A percentile compares a stretch with the other conserved stretches of the same genome.
Evolutionary conservation across 2,329 filamentous ascomycete genomes (phyloP).

Genomic region (Aspergillus ibericus): DNA sequence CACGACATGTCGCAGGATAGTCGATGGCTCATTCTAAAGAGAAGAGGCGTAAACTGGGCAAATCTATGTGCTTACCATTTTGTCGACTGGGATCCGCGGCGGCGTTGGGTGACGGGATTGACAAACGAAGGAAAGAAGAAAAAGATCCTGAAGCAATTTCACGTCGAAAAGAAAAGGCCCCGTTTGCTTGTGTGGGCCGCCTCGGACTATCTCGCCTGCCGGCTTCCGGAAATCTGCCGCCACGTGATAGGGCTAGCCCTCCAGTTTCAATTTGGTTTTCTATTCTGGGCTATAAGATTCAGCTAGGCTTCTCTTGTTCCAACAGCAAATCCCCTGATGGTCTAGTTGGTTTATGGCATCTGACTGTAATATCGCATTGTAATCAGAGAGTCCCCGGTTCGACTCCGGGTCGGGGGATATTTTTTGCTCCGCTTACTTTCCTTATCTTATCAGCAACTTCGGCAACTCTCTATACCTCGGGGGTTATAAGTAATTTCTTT

Average conservation of each 20-base stretch:
- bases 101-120: slow-evolving; percentile 50
- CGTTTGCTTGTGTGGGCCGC: slow-evolving; percentile 35
- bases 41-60: slow-evolving; percentile 34
- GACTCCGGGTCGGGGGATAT: too few species aligned
- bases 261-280: not conserved
- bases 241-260: slow-evolving; percentile 25
- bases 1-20: slow-evolving; percentile 43
- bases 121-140: slow-evolving; percentile 28
- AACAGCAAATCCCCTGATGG: too few species aligned
- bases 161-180: slow-evolving; percentile 21
- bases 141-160: slow-evolving; percentile 17
- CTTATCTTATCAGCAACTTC: too few species aligned
- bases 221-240: not conserved
- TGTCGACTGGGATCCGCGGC: slow-evolving; percentile 53
- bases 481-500: too few species aligned
- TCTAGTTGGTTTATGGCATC: too few species aligned
- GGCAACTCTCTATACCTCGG: too few species aligned
- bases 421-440: too few species aligned
- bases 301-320: too few species aligned
- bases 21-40: slow-evolving; percentile 35
- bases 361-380: too few species aligned
- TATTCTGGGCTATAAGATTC: too few species aligned
- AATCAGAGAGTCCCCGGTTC: too few species aligned
- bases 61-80: slow-evolving; percentile 58
- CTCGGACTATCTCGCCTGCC: slow-evolving; percentile 24